Base-by-base conservation (phyloP, 495 filamentous ascomycete species). In the Glarea lozoyensis region DNA sequence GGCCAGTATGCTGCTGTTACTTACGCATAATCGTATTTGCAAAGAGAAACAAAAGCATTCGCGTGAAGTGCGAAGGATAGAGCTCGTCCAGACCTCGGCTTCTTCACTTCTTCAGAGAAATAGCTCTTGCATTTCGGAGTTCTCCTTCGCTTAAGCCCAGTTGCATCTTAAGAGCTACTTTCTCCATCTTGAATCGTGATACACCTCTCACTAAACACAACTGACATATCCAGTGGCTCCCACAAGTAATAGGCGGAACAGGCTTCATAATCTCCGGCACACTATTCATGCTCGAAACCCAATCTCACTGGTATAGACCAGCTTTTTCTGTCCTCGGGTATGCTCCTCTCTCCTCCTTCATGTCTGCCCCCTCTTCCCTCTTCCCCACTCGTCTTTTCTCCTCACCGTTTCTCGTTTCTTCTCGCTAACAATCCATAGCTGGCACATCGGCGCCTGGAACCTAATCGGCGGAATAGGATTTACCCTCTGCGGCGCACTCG, bases 261-360 rank as follows among this genome's bases (percentile, higher is more conserved):
- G 78, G 78, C 6, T 86, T 85, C 59, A 69, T 84, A 45, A 37
- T 80, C 25, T 80, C 72, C 13, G 63, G 61, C 16, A 52, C 64
- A 0, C 52, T 86, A 10, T 86, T 81, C 55, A 84, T 82, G 65
- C 51, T 86, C 10, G 82, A 88, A 51, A 82, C 79, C 10, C 82
- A 86, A 60, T 48, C 63, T 15, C 73, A 65, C 24, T 86, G 82
- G 82, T 85, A 74, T 35, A 53, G 55, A 16, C 81, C 82, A 1
- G 76, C 78, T 0, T 64, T 61, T 10, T 51, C 57, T 15, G 61
- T 76, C 1, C 64, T 88, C 10, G 82, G 82, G 0, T 69, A 37
- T 64, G 67, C 66, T 68, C 25, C 59, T 68, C 40, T 21, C 10
- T 16, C 19, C 10, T 20, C 4, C 22, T 37, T 20, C 10, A 9